These are phyloP conservation scores for Fusarium drepaniforme DNA, from an alignment of 2,329 filamentous ascomycete species.

Conservation along the genomic window DNA sequence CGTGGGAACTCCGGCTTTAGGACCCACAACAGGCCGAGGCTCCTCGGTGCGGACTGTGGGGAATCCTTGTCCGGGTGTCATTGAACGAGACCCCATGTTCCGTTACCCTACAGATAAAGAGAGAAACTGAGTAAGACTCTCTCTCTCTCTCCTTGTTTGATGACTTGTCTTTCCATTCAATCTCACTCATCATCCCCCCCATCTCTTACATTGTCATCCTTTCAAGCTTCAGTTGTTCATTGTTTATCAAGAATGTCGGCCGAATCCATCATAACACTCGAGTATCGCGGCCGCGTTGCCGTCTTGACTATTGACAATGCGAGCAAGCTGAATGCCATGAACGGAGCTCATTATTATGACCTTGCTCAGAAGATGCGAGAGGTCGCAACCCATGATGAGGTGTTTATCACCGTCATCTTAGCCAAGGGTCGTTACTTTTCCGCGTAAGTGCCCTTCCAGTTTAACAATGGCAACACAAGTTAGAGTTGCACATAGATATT, in stretches of 20 bases:
- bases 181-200: not conserved
- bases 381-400: conserved; percentile 81
- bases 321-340: conserved; percentile 89
- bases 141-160: not conserved
- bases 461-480: not conserved
- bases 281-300: conserved; percentile 62
- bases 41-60: conserved; percentile 39
- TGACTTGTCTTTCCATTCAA: not conserved
- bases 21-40: conserved; percentile 33
- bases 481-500: not conserved
- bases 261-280: conserved; percentile 50
- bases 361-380: conserved; percentile 81
- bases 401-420: conserved; percentile 86
- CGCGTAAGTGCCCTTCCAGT: conserved; percentile 71
- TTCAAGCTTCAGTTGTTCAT: not conserved
- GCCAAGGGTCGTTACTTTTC: conserved; percentile 90
- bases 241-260: conserved; percentile 24
- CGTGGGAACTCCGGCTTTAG: not conserved
- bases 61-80: conserved; percentile 23
- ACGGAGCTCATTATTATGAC: conserved; percentile 79
- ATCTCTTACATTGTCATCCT: not conserved
- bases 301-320: conserved; percentile 89
- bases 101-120: conserved; percentile 16
- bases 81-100: conserved; percentile 6
- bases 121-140: not conserved